phyloP scores from a whole-genome alignment of 306 rosid species.

The Rubus idaeus region DNA sequence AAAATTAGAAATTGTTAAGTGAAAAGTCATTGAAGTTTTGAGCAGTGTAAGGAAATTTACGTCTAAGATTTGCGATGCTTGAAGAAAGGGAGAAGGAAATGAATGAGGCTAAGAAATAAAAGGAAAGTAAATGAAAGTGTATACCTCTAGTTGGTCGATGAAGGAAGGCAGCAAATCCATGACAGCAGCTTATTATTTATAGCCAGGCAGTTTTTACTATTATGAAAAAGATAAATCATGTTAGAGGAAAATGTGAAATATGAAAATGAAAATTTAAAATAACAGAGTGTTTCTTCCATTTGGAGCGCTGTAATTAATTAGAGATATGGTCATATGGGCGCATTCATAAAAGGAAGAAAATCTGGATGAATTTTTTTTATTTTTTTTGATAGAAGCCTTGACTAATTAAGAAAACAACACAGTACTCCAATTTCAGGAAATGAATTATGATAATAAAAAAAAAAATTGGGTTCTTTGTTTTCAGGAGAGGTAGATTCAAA shows the following conservation, averaged over 20 bases:
- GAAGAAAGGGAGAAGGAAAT: not conserved
- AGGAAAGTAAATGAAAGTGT: not conserved
- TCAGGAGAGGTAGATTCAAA: no score
- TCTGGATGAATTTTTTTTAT: no score
- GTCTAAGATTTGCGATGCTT: not conserved
- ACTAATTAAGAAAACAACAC: no score
- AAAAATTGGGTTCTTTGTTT: no score
- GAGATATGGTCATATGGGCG: no score
- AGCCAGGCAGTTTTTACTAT: not conserved
- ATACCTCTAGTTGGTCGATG: not conserved
- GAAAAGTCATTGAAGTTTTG: not conserved
- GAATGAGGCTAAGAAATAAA: not conserved
- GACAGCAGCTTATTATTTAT: not conserved
- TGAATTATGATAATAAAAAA: no score
- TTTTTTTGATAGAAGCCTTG: no score
- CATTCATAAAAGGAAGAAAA: no score
- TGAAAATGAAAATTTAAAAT: no score
- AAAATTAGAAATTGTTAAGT: not conserved
- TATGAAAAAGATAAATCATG: not conserved
- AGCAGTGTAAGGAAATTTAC: not conserved
- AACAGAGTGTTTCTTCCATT: no score
- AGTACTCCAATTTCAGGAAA: no score
- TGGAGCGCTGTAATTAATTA: no score
- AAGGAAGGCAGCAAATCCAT: not conserved
- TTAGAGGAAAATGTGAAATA: not conserved